Percentiles rank a stretch among this genome's conserved stretches.
Conservation (phyloP, 345 rosid species). For the Sonneratia caseolaris region DNA sequence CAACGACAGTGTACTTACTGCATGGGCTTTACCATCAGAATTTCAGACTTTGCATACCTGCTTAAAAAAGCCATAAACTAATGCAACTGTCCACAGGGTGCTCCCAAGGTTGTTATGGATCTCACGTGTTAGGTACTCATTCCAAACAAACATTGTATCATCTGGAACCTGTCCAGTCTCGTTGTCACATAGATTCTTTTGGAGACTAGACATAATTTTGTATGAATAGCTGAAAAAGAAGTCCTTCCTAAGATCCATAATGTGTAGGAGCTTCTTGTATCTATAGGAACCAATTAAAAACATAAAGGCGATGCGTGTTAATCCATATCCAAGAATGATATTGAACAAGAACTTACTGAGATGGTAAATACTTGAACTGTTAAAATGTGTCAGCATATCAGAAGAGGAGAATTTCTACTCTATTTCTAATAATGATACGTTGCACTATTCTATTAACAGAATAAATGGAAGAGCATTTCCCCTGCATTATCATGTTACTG, state of each 20-base stretch:
- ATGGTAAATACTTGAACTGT: slow-evolving; percentile 15
- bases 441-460: not conserved
- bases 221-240: slow-evolving; percentile 97
- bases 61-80: slow-evolving; percentile 88
- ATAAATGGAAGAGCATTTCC: not conserved
- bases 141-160: slow-evolving; percentile 93
- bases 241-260: slow-evolving; percentile 90
- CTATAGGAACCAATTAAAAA: slow-evolving; percentile 40
- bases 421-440: slow-evolving; percentile 9
- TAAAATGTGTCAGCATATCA: not conserved
- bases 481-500: not conserved
- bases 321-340: slow-evolving; percentile 15
- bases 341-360: not conserved
- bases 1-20: not conserved
- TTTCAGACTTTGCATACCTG: slow-evolving; percentile 43
- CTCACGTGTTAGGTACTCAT: slow-evolving; percentile 72
- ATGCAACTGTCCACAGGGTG: slow-evolving; percentile 84
- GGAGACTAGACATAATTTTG: slow-evolving; percentile 73
- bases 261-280: slow-evolving; percentile 95
- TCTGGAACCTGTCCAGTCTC: slow-evolving; percentile 39
- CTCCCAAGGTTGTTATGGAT: slow-evolving; percentile 54
- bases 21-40: not conserved
- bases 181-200: slow-evolving; percentile 47
- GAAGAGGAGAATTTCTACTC: slow-evolving; percentile 7
- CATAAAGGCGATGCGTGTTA: slow-evolving; percentile 14